These are phyloP conservation scores for Brassica carinata DNA, from an alignment of 345 rosid genomes.

Conservation along the genomic window DNA sequence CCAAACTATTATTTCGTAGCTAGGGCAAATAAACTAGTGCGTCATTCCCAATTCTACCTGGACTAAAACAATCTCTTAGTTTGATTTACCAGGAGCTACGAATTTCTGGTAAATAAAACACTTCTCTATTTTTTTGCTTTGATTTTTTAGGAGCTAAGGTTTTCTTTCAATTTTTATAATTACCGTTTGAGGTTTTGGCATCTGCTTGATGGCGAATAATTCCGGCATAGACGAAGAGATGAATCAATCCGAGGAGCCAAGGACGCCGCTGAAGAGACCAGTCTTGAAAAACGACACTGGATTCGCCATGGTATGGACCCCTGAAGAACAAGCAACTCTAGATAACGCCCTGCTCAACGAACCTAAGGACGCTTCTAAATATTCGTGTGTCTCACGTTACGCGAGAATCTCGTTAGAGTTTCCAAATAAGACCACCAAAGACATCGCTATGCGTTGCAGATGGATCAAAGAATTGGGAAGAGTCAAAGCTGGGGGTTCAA, in stretches of 20 bases:
- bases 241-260: background rate
- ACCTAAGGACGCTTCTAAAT: conserved; percentile 19
- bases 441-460: conserved; percentile 75
- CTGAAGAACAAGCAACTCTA: background rate
- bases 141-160: too few species aligned
- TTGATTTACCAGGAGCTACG: background rate
- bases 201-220: too few species aligned
- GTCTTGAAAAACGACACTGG: background rate
- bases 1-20: background rate
- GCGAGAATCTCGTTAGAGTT: conserved; percentile 61
- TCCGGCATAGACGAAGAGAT: background rate
- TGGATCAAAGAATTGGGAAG: conserved; percentile 59
- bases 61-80: background rate
- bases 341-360: background rate
- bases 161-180: too few species aligned
- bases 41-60: background rate
- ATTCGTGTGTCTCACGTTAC: conserved; percentile 47
- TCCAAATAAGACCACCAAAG: conserved; percentile 58
- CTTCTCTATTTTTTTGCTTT: too few species aligned
- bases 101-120: too few species aligned
- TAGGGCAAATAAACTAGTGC: background rate
- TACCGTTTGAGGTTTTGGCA: too few species aligned
- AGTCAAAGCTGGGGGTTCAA: conserved; percentile 47
- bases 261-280: background rate
- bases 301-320: background rate